Base-by-base conservation (phyloP, 495 filamentous ascomycete species). In the Podospora appendiculata region DNA sequence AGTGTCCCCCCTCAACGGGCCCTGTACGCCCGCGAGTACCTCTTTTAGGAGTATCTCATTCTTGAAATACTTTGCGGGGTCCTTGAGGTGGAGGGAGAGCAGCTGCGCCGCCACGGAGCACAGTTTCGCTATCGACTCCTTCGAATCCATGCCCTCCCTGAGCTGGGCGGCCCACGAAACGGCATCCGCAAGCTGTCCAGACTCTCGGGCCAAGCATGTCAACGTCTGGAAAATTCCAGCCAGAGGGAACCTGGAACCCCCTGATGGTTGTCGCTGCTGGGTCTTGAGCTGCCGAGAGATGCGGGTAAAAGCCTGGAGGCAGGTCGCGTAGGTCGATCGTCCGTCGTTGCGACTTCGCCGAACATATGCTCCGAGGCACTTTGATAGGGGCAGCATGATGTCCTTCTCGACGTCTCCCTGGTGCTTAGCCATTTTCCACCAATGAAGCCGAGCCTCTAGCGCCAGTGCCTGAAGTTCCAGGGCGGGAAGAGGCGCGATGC, bases 341-440 rank as follows among this genome's bases (percentile, higher is more conserved):
- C 69, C 57, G 5, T 73, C 64, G 0, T 66, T 64, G 25, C 72
- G 67, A 36, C 63, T 72, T 12, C 84, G 76, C 43, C 85, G 74
- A 39, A 75, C 67, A 57, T 85, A 92, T 13, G 73, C 74, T 1
- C 72, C 69, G 14, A 92, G 63, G 53, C 81, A 92, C 39, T 82
- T 79, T 4, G 78, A 69, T 38, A 91, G 76, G 11, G 89, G 89
- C 4, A 82, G 76, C 45, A 84, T 65, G 47, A 94, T 63, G 32
- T 95, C 88, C 60, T 81, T 87, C 19, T 76, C 75, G 16, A 80
- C 64, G 51, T 94, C 78, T 13, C 77, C 82, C 17, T 80, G 58
- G 61, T 93, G 90, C n/a, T 76, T 74, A 5, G 82, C 80, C 34
- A 90, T 46, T 36, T 73, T 80, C 89, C 89, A 92, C 69, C 84